Evolutionary conservation across 768 basidiomycete genomes (phyloP).

Genomic region (Russula emetica): DNA sequence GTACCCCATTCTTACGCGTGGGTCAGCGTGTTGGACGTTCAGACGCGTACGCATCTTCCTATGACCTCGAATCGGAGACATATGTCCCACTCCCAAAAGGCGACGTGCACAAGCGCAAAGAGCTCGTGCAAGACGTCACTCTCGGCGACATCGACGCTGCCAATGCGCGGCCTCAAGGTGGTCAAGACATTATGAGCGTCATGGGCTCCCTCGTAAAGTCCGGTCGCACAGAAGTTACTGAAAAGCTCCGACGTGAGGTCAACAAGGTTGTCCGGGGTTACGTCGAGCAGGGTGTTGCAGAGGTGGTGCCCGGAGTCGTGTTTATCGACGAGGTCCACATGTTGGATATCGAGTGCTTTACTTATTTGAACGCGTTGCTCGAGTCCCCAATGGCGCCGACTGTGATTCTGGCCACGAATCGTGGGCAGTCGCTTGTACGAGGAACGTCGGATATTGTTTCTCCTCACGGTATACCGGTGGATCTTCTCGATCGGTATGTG

Average conservation of each 20-base stretch:
- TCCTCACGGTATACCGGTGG: slow-evolving; percentile 91
- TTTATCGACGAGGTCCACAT: slow-evolving; percentile 99
- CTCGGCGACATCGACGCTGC: slow-evolving; percentile 94
- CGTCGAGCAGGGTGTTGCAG: slow-evolving; percentile 97
- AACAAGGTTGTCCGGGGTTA: slow-evolving; percentile 97
- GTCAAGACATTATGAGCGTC: slow-evolving; percentile 98
- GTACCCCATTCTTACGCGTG: not conserved
- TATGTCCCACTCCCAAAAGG: slow-evolving; percentile 97
- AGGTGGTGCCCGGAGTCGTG: slow-evolving; percentile 94
- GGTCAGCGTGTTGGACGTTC: slow-evolving; percentile 88
- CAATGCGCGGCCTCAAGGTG: slow-evolving; percentile 92
- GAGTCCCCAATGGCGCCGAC: slow-evolving; percentile 98
- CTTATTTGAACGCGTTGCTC: slow-evolving; percentile 91
- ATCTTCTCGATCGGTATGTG: slow-evolving; percentile 82
- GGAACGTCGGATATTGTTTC: slow-evolving; percentile 89
- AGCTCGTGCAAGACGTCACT: slow-evolving; percentile 92
- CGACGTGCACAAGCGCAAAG: slow-evolving; percentile 93
- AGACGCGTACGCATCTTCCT: slow-evolving; percentile 95
- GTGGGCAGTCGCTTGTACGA: slow-evolving; percentile 86
- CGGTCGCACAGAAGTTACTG: slow-evolving; percentile 92
- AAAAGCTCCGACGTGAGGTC: slow-evolving; percentile 91
- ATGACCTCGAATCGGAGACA: slow-evolving; percentile 96
- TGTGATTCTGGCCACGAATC: slow-evolving; percentile 94
- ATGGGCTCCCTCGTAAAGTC: slow-evolving; percentile 91
- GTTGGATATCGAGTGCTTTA: slow-evolving; percentile 99